Conservation (phyloP, 331 rosid species). For the Ulmus americana region DNA sequence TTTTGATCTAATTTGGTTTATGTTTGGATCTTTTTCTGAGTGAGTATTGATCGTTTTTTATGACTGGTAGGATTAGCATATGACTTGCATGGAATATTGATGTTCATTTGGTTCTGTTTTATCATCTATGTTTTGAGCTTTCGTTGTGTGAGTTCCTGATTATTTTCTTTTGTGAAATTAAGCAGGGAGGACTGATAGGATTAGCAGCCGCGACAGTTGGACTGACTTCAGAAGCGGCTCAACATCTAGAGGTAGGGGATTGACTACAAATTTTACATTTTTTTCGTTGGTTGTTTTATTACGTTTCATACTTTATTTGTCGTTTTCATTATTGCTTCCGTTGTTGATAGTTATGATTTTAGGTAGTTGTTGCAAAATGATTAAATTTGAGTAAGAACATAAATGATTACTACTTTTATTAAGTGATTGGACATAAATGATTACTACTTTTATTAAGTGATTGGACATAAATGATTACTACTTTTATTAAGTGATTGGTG, state of each 20-base stretch:
- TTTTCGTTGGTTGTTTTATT: neutral
- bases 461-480: neutral
- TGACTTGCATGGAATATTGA: conserved; percentile 8
- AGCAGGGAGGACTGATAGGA: conserved; percentile 92
- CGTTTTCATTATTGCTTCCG: neutral
- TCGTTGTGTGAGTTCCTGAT: neutral
- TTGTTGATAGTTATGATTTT: neutral
- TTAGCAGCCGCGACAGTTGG: conserved; percentile 97
- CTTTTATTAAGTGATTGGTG: neutral
- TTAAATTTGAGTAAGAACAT: neutral
- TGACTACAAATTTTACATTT: neutral
- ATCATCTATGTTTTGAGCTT: neutral
- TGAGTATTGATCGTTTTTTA: neutral
- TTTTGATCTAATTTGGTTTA: conserved; percentile 15
- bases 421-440: neutral
- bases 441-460: neutral
- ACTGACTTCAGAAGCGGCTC: conserved; percentile 65
- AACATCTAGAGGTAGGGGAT: conserved; percentile 74
- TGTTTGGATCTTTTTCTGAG: neutral
- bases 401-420: neutral
- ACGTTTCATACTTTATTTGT: neutral
- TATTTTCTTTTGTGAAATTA: conserved; percentile 5
- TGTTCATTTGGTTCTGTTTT: neutral
- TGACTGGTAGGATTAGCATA: neutral
- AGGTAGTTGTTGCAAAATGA: neutral